phyloP scores from a whole-genome alignment of 495 filamentous ascomycete genomes.

The Talaromyces trachyspermus region DNA sequence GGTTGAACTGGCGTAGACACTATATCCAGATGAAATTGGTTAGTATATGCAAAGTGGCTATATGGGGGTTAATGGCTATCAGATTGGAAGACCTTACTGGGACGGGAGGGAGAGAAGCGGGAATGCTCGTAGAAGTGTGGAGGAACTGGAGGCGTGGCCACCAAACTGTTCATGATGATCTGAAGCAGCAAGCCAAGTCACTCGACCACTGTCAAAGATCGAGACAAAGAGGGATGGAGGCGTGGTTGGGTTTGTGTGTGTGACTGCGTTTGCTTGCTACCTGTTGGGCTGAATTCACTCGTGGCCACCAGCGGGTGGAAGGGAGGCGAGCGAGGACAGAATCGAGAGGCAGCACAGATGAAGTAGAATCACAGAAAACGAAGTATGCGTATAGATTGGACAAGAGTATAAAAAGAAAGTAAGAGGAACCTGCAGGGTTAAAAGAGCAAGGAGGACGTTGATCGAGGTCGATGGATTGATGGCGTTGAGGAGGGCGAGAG shows the following conservation, averaged over 20 bases:
- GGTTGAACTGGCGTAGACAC: constrained; percentile 49
- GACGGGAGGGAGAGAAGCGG: constrained; percentile 62
- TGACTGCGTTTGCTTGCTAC: no score
- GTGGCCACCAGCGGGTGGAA: no score
- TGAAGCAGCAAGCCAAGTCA: constrained; percentile 7
- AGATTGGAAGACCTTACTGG: constrained; percentile 46
- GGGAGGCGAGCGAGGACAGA: no score
- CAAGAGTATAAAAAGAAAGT: constrained; percentile 27
- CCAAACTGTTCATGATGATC: constrained; percentile 55
- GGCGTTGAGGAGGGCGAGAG: no score
- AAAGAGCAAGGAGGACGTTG: constrained; percentile 17
- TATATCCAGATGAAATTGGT: constrained; percentile 29
- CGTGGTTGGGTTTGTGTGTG: constrained; percentile 13
- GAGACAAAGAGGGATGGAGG: constrained; percentile 13
- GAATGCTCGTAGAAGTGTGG: constrained; percentile 67
- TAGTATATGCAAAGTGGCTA: constrained; percentile 12
- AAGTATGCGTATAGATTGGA: constrained; percentile 17
- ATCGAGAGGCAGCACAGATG: no score
- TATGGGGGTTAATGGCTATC: constrained; percentile 1
- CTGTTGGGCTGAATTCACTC: no score
- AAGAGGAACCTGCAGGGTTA: constrained; percentile 31
- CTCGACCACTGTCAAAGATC: constrained; percentile 4
- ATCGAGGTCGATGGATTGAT: no score
- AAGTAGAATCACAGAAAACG: constrained; percentile 16
- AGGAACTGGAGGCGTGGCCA: constrained; percentile 60